Evolutionary conservation across 1,284 basidiomycete species (phyloP), one percentile per base, ranked within the genome.

Genomic region (Cutaneotrichosporon cavernicola): DNA sequence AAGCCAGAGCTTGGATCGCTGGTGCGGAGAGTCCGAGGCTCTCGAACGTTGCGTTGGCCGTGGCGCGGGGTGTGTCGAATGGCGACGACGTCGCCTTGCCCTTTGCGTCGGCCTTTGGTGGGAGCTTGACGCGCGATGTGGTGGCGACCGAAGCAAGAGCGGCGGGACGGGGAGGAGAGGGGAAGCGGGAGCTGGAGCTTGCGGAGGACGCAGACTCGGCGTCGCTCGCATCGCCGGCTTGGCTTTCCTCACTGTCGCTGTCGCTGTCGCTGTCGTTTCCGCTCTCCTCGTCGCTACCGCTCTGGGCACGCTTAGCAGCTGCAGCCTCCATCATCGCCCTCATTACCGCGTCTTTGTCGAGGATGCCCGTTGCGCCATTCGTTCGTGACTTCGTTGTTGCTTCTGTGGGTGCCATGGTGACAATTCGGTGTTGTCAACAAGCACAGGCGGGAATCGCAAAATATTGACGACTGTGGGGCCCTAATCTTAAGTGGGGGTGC

Each of bases 11-110:
- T 14, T 83, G 78, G 51, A 89, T 86, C 22, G 98, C 83, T 5
- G 86, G 83, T 2, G 85, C 78, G 0, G 90, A 90, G 60, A 97
- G 85, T 5, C 90, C 91, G 58, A 98, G 84, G 0, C 86, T 84
- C 31, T 81, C 78, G 70, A 94, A 96, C 0, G 81, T 74, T 16
- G 83, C 79, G 43, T 87, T 84, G n/a, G 95, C 82, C 7, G 86
- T 79, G 1, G 85, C 80, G 2, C 89, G 89, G 57, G 94, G 85
- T 2, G 88, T 88, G 50, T 58, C 58, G 43, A 68, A 65, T 2
- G 36, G 81, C 76, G 65, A 89, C 18, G 60, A 51, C n/a, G 68
- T 21, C 7, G 63, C 69, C 47, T 66, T 64, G 50, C 65, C 63
- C 40, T 64, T 60, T 0, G 56, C 40, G 51, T 65, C 57, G 5